Percentiles rank a stretch among this genome's conserved stretches.
Evolutionary conservation across 306 rosid species (phyloP).

Genomic region (Begonia masoniana): DNA sequence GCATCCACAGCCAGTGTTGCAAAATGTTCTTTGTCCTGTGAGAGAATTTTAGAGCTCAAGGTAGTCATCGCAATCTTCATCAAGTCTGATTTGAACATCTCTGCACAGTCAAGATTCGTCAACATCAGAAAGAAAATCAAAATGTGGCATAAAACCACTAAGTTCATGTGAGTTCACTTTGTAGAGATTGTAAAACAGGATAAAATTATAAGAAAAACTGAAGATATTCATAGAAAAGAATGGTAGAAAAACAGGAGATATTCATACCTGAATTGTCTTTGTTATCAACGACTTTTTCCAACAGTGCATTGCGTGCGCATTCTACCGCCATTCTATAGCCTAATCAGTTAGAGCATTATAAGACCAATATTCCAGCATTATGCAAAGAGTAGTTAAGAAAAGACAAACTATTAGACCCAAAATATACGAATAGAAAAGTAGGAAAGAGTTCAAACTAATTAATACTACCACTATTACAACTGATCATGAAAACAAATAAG

Average conservation of each 20-base stretch:
- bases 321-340: slow-evolving; percentile 96
- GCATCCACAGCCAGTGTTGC: slow-evolving; percentile 84
- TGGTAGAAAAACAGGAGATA: too few relatives aligned
- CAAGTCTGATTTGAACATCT: slow-evolving; percentile 73
- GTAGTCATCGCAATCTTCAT: slow-evolving; percentile 97
- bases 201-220: too few relatives aligned
- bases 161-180: too few relatives aligned
- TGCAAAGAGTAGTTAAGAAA: slow-evolving; percentile 1
- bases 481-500: too few relatives aligned
- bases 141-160: too few relatives aligned
- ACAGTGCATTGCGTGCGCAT: slow-evolving; percentile 73
- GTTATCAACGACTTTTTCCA: slow-evolving; percentile 74
- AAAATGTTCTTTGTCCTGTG: slow-evolving; percentile 91
- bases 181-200: too few relatives aligned
- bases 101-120: slow-evolving; percentile 24
- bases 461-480: too few relatives aligned
- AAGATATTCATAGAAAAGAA: too few relatives aligned
- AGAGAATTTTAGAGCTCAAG: slow-evolving; percentile 92
- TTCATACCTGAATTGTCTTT: slow-evolving; percentile 53
- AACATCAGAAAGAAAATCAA: background rate
- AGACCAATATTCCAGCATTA: background rate
- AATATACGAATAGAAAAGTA: too few relatives aligned
- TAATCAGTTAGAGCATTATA: slow-evolving; percentile 1
- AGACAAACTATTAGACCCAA: background rate
- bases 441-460: too few relatives aligned